These are phyloP conservation scores for Leccinum obscurum DNA, from an alignment of 768 basidiomycete species.

Conservation along the genomic window DNA sequence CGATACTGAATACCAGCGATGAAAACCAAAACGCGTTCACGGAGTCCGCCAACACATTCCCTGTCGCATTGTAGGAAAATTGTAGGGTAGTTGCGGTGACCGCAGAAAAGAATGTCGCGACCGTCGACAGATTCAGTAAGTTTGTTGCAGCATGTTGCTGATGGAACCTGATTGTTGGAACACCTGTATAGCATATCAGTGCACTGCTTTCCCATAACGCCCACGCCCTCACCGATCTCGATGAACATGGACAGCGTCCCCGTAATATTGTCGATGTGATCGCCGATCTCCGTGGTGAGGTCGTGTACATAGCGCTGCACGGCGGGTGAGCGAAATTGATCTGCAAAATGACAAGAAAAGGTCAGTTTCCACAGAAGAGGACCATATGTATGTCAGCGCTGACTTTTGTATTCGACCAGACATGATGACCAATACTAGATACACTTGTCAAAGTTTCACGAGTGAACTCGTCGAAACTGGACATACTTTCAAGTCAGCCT, in stretches of 20 bases:
- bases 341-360: conserved; percentile 23
- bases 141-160: conserved; percentile 52
- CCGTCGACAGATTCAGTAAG: conserved; percentile 50
- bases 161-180: conserved; percentile 54
- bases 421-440: conserved; percentile 57
- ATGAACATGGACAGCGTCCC: conserved; percentile 50
- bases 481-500: conserved; percentile 41
- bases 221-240: conserved; percentile 46
- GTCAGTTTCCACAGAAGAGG: conserved; percentile 7
- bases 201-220: conserved; percentile 18
- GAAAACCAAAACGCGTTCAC: conserved; percentile 58
- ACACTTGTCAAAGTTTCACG: conserved; percentile 13
- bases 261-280: conserved; percentile 53
- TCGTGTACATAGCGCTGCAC: conserved; percentile 56
- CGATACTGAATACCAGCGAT: conserved; percentile 47
- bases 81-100: conserved; percentile 53
- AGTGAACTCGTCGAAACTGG: background rate
- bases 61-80: conserved; percentile 40
- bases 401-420: conserved; percentile 48
- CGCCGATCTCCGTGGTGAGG: conserved; percentile 49
- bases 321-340: conserved; percentile 51
- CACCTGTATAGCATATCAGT: conserved; percentile 39
- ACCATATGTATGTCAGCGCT: conserved; percentile 4
- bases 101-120: conserved; percentile 53
- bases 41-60: conserved; percentile 37